Conservation (phyloP, 1,284 basidiomycete species). For the Athelia sp. region DNA sequence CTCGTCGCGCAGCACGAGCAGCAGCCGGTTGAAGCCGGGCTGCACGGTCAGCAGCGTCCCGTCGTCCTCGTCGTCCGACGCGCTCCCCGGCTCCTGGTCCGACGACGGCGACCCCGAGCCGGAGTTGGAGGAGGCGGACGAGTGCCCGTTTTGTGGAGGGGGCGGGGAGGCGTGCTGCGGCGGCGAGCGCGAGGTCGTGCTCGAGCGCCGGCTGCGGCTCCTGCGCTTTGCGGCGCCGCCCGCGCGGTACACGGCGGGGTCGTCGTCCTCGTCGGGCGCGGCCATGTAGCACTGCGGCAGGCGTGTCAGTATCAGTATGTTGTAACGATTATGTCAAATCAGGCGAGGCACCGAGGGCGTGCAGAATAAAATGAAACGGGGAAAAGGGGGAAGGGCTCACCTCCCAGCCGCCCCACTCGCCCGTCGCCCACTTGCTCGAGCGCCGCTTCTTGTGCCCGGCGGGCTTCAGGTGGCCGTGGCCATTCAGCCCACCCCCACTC, state of each 20-base stretch:
- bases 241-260: conserved; percentile 90
- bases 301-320: conserved; percentile 2
- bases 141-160: too few relatives aligned
- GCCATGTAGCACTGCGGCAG: conserved; percentile 84
- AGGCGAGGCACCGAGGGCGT: not conserved
- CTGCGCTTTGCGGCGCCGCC: conserved; percentile 43
- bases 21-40: conserved; percentile 87
- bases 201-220: not conserved
- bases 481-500: too few relatives aligned
- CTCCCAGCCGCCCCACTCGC: conserved; percentile 94
- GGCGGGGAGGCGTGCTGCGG: too few relatives aligned
- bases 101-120: too few relatives aligned
- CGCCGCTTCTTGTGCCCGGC: too few relatives aligned
- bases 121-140: too few relatives aligned
- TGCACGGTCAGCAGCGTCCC: conserved; percentile 87
- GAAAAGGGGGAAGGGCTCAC: conserved; percentile 37
- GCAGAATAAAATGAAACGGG: conserved; percentile 7
- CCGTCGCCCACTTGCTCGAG: conserved; percentile 63
- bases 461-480: too few relatives aligned
- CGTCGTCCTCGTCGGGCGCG: conserved; percentile 88
- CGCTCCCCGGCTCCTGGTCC: conserved; percentile 27
- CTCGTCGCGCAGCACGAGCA: conserved; percentile 89
- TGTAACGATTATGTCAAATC: not conserved
- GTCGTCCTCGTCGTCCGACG: conserved; percentile 73
- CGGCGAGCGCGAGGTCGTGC: not conserved